phyloP scores from a whole-genome alignment of 306 rosid species.

The Dalbergia cultrata region DNA sequence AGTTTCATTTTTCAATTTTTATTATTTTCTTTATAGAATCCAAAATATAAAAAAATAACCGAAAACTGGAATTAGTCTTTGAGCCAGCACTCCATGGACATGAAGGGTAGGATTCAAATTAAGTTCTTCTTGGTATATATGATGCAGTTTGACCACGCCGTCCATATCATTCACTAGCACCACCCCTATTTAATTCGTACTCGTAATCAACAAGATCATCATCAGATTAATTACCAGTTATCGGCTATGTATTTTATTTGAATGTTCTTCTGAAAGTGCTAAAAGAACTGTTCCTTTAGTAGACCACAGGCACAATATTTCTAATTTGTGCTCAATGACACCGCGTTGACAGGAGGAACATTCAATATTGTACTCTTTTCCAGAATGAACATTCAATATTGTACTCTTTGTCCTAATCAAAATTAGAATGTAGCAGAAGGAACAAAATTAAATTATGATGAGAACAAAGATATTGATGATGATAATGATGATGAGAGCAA shows the following conservation, averaged over 20 bases:
- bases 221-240: background rate
- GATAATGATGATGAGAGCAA: constrained; percentile 19
- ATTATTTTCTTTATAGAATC: too few species aligned
- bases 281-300: constrained; percentile 4
- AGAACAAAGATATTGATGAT: background rate
- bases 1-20: too few species aligned
- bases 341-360: background rate
- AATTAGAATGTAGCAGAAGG: background rate
- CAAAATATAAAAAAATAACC: too few species aligned
- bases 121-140: constrained; percentile 8
- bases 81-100: constrained; percentile 2
- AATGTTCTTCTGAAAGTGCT: background rate
- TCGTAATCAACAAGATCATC: constrained; percentile 3
- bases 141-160: constrained; percentile 20
- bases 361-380: constrained; percentile 18
- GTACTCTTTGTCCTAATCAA: constrained; percentile 11
- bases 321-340: background rate
- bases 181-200: background rate
- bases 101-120: background rate
- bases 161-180: background rate
- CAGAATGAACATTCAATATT: constrained; percentile 13
- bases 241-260: background rate
- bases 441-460: constrained; percentile 1
- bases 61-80: too few species aligned
- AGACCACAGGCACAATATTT: constrained; percentile 2